phyloP scores from a whole-genome alignment of 1,284 basidiomycete species.

The Pseudozyma tsukubaensis region DNA sequence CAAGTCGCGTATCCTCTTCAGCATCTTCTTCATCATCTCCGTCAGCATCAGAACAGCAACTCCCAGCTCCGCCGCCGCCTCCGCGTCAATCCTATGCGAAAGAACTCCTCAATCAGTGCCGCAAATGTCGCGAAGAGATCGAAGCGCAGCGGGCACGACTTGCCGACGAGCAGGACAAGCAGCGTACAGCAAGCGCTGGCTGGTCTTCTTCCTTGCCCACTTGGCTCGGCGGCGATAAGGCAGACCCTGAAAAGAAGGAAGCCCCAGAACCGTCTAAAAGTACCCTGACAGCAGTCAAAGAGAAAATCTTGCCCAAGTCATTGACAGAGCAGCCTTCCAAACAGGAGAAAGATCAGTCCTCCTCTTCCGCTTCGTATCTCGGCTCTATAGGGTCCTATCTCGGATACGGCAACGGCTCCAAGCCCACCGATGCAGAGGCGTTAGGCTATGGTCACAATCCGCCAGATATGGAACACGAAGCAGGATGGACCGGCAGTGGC shows the following conservation, averaged over 20 bases:
- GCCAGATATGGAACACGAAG: constrained; percentile 60
- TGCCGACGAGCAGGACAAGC: constrained; percentile 24
- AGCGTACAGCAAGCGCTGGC: constrained; percentile 9
- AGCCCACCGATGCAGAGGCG: constrained; percentile 10
- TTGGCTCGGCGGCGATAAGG: constrained; percentile 43
- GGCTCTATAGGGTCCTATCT: constrained; percentile 39
- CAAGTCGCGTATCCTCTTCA: constrained; percentile 8
- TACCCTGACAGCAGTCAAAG: constrained; percentile 29
- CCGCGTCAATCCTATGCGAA: constrained; percentile 64
- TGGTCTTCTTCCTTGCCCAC: constrained; percentile 30
- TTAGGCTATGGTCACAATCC: constrained; percentile 33
- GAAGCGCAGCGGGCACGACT: constrained; percentile 44
- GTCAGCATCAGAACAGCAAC: constrained; percentile 19
- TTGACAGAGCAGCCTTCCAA: constrained; percentile 5
- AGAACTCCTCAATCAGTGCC: constrained; percentile 65
- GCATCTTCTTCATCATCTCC: constrained; percentile 22
- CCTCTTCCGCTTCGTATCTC: constrained; percentile 24
- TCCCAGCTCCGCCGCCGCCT: constrained; percentile 46
- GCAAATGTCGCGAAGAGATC: constrained; percentile 58
- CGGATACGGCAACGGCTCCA: constrained; percentile 22
- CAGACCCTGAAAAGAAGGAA: constrained; percentile 3
- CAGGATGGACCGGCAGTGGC: constrained; percentile 66
- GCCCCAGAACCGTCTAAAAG: constrained; percentile 13
- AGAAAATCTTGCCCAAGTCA: constrained; percentile 31
- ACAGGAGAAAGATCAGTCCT: background rate